Evolutionary conservation across 2,329 filamentous ascomycete genomes (phyloP), one percentile per base, ranked within the genome.

Genomic region (Verticillium nonalfalfae): DNA sequence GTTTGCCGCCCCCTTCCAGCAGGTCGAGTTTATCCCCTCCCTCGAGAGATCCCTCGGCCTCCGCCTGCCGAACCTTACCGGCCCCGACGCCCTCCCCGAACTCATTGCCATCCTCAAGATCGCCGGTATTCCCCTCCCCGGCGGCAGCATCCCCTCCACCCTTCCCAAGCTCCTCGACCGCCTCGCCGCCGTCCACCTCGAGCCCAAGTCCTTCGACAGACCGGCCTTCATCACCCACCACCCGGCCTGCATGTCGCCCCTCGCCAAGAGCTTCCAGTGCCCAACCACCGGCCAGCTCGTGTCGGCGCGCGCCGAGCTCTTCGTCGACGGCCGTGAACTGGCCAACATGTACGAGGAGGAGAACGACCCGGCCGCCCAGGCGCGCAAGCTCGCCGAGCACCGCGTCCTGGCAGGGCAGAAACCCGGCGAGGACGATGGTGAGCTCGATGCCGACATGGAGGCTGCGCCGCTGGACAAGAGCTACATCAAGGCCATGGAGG

Each of bases 301-400:
- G 1, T 89, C 92, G 1, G 90, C 91, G 1, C 88, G 93, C 6
- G 91, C 90, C 0, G 93, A 97, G 75, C 84, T 97, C 26, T 97
- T 96, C 75, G 85, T 96, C 64, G 78, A 85, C 58, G 87, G 89
- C 50, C 85, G 86, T 60, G 95, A 99, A 72, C 82, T 97, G 36
- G 91, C 94, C 63, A 99, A 99, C 75, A 96, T 94, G 79, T 99
- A 99, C 74, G 95, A 99, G 74, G 95, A 99, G 76, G 95, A 99
- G 73, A 99, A 99, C 74, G 90, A 91, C 59, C 95, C 95, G 0
- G 87, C 90, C 60, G 90, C 89, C 68, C 95, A 99, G 76, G 83
- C 90, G 56, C 81, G 84, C 60, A 99, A 99, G 75, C 93, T 99
- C 66, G 75, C 86, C 56, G 82, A 76, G 10, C 83, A 86, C 67